Percentiles rank a stretch among this genome's conserved stretches.
phyloP scores from a whole-genome alignment of 768 basidiomycete genomes.

The Tulasnella sp. region DNA sequence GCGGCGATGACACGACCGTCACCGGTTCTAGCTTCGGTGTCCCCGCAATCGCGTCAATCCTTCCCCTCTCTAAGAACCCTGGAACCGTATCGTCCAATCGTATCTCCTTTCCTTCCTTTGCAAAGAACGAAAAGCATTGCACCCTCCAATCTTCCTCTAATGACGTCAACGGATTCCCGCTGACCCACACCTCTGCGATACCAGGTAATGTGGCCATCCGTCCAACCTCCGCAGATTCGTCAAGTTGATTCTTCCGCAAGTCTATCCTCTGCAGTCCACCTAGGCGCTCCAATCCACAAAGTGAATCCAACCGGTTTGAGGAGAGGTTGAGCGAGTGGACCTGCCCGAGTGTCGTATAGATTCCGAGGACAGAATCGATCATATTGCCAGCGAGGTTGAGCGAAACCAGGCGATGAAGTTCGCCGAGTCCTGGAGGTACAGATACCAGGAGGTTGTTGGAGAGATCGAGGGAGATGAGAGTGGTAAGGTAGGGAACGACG shows the following conservation, averaged over 20 bases:
- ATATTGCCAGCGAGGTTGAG: conserved; percentile 96
- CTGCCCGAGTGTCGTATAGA: conserved; percentile 70
- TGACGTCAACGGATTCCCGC: conserved; percentile 73
- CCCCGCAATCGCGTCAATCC: conserved; percentile 22
- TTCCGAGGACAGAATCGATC: conserved; percentile 89
- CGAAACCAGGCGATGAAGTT: conserved; percentile 70
- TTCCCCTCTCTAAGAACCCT: conserved; percentile 59
- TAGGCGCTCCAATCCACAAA: conserved; percentile 90
- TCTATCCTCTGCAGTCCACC: conserved; percentile 76
- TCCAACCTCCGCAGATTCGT: conserved; percentile 77
- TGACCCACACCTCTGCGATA: conserved; percentile 69
- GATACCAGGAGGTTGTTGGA: conserved; percentile 86
- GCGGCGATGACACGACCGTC: conserved; percentile 1
- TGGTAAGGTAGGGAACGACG: conserved; percentile 53
- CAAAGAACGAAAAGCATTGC: conserved; percentile 74
- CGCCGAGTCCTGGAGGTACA: conserved; percentile 64
- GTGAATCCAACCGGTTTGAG: conserved; percentile 82
- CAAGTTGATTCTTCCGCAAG: conserved; percentile 64
- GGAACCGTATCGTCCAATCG: conserved; percentile 65
- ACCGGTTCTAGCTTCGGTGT: conserved; percentile 10
- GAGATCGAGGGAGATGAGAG: conserved; percentile 74
- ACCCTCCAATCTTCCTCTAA: conserved; percentile 60
- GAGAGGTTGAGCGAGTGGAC: conserved; percentile 71
- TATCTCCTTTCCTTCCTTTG: conserved; percentile 69
- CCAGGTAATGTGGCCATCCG: conserved; percentile 70